These are phyloP conservation scores for Saxophila tyrrhenica DNA, from an alignment of 495 filamentous ascomycete genomes.

Conservation along the genomic window DNA sequence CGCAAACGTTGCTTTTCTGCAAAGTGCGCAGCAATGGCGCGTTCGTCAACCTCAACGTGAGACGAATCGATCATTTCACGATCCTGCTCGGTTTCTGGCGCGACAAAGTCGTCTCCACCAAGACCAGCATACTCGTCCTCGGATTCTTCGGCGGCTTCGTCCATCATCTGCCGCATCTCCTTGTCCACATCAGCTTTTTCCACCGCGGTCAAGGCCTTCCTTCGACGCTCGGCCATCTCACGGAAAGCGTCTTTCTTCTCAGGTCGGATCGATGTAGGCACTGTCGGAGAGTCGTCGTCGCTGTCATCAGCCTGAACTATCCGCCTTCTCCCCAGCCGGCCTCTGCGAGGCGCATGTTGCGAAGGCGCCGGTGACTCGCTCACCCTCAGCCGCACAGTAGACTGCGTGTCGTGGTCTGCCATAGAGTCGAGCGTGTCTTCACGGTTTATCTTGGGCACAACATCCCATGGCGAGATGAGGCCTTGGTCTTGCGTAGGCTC, in stretches of 20 bases:
- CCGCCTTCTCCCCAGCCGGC: constrained; percentile 44
- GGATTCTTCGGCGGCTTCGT: constrained; percentile 93
- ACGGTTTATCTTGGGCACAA: background rate
- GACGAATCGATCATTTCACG: constrained; percentile 84
- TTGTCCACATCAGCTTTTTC: constrained; percentile 49
- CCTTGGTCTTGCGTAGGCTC: constrained; percentile 18
- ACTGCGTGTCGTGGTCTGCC: constrained; percentile 16
- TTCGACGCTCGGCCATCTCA: constrained; percentile 14
- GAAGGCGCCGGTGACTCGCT: constrained; percentile 15
- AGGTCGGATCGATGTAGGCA: background rate
- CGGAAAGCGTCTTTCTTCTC: constrained; percentile 15
- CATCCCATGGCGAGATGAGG: constrained; percentile 11
- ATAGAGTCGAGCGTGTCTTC: constrained; percentile 1
- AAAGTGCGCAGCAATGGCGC: constrained; percentile 71
- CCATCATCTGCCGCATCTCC: constrained; percentile 73
- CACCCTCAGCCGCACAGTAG: constrained; percentile 14
- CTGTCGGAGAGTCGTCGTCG: constrained; percentile 19
- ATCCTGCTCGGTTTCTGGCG: constrained; percentile 57
- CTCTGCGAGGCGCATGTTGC: background rate
- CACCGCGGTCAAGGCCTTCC: constrained; percentile 11
- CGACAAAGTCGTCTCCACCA: constrained; percentile 81
- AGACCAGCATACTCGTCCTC: constrained; percentile 97
- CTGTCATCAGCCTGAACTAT: constrained; percentile 29
- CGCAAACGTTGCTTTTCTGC: constrained; percentile 52
- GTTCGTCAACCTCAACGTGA: constrained; percentile 60